Conservation (phyloP, 257 asterid genomes). For the Anisodus acutangulus region DNA sequence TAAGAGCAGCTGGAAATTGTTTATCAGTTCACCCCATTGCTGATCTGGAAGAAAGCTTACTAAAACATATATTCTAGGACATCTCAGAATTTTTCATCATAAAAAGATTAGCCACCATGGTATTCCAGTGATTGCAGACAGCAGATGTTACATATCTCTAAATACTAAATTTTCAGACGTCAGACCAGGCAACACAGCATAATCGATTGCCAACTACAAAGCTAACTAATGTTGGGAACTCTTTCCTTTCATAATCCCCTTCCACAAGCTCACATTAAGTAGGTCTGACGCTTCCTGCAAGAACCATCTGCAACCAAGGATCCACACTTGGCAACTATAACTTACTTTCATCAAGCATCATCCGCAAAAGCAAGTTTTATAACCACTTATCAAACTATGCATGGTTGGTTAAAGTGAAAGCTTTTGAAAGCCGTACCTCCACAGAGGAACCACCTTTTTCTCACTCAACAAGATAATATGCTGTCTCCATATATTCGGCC, state of each 20-base stretch:
- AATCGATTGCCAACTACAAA: neutral
- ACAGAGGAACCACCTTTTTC: neutral
- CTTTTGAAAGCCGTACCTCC: neutral
- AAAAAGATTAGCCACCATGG: neutral
- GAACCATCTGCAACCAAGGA: neutral
- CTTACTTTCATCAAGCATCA: neutral
- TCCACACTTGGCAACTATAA: neutral
- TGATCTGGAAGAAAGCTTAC: neutral
- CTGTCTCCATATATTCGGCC: neutral
- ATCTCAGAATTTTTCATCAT: neutral
- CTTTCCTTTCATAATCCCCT: neutral
- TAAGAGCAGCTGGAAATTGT: neutral
- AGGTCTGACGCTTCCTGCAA: neutral
- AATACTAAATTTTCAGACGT: neutral
- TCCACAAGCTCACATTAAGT: neutral
- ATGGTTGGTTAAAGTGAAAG: neutral
- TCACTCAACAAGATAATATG: neutral
- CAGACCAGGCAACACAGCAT: neutral
- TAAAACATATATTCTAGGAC: neutral
- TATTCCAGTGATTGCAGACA: conserved; percentile 1
- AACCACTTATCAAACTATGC: neutral
- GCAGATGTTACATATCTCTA: neutral
- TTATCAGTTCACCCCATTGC: neutral
- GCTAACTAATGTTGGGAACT: neutral
- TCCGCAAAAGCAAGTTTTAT: neutral